phyloP scores from a whole-genome alignment of 768 basidiomycete species.

The Amanita inopinata region DNA sequence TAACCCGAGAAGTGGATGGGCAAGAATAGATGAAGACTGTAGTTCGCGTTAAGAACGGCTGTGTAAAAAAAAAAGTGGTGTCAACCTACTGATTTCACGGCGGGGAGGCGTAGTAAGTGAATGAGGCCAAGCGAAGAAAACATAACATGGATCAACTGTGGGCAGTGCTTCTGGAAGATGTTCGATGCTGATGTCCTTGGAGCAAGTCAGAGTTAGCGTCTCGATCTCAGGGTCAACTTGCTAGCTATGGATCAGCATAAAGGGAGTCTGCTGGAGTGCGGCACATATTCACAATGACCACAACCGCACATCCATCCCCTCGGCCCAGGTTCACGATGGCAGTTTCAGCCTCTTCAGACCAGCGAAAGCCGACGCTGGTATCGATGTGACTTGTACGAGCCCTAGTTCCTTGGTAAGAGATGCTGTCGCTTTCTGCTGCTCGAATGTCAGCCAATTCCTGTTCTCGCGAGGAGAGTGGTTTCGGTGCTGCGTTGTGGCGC shows the following conservation, averaged over 20 bases:
- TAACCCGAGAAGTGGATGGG: constrained; percentile 71
- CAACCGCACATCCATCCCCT: constrained; percentile 39
- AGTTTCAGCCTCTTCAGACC: constrained; percentile 55
- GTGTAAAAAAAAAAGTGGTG: not conserved
- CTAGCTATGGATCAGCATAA: constrained; percentile 25
- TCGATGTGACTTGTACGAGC: constrained; percentile 48
- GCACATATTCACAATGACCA: constrained; percentile 49
- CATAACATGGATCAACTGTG: constrained; percentile 51
- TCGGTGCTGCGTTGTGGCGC: constrained; percentile 61
- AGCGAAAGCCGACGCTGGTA: constrained; percentile 52
- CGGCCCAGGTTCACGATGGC: constrained; percentile 52
- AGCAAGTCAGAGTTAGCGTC: constrained; percentile 37
- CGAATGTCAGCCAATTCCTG: constrained; percentile 72
- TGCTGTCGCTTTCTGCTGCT: constrained; percentile 52
- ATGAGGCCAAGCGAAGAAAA: constrained; percentile 60
- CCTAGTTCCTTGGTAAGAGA: constrained; percentile 48
- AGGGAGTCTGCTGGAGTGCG: not conserved
- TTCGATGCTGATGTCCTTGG: constrained; percentile 29
- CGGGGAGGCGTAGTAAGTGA: constrained; percentile 25
- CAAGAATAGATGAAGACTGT: constrained; percentile 90
- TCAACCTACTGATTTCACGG: constrained; percentile 50
- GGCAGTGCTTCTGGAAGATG: constrained; percentile 43
- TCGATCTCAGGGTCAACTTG: constrained; percentile 59
- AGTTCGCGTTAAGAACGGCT: not conserved
- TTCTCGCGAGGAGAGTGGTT: constrained; percentile 77